Evolutionary conservation across 805 yeast genomes (phyloP).

Genomic region (Torulaspora indica): DNA sequence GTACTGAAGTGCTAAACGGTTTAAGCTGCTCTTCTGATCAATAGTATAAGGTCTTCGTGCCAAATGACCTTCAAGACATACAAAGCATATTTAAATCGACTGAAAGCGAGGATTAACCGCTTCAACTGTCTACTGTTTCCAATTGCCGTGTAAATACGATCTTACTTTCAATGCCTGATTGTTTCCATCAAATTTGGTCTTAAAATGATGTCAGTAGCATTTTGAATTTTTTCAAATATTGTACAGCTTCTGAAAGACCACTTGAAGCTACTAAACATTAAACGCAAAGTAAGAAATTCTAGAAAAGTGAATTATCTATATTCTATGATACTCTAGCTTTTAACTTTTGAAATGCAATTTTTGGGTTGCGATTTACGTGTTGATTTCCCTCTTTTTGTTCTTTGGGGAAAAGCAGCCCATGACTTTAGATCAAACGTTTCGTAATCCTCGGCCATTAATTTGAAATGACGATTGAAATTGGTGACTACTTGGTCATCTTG

Average conservation of each 20-base stretch:
- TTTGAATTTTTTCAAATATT: not conserved
- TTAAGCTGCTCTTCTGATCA: not conserved
- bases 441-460: constrained; percentile 29
- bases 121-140: no score
- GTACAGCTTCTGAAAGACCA: not conserved
- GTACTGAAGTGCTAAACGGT: not conserved
- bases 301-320: not conserved
- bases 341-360: constrained; percentile 13
- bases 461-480: constrained; percentile 31
- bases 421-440: constrained; percentile 26
- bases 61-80: not conserved
- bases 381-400: constrained; percentile 3
- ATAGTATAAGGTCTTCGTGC: not conserved
- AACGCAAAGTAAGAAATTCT: no score
- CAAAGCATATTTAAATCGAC: not conserved
- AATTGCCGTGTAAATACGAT: no score
- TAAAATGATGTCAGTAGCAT: not conserved
- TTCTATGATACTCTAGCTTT: constrained; percentile 5
- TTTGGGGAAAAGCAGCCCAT: constrained; percentile 12
- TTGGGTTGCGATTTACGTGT: constrained; percentile 8
- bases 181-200: no score
- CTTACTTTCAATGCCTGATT: no score
- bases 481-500: constrained; percentile 17
- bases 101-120: no score
- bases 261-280: not conserved